phyloP scores from a whole-genome alignment of 495 filamentous ascomycete genomes.

The Penicillium ochrochloron region DNA sequence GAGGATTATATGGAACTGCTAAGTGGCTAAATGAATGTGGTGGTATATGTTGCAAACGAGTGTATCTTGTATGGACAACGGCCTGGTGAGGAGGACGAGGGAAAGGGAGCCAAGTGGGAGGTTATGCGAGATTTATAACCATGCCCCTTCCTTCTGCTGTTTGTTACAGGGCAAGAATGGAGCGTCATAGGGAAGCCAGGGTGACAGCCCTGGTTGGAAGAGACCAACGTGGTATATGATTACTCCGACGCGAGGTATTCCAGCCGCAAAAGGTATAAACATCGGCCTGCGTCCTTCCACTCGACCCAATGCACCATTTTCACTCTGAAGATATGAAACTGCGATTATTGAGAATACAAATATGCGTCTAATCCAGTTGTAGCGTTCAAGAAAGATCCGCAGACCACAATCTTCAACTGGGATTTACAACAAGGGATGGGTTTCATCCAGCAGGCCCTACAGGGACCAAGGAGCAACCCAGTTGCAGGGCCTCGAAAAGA shows the following conservation, averaged over 20 bases:
- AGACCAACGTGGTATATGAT: neutral
- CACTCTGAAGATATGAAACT: neutral
- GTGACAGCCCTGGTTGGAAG: neutral
- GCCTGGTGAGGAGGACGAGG: neutral
- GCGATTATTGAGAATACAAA: neutral
- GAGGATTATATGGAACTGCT: constrained; percentile 7
- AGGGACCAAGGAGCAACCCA: constrained; percentile 1
- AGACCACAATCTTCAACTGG: neutral
- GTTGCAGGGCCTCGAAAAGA: neutral
- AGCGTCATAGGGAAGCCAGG: constrained; percentile 1
- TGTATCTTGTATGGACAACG: neutral
- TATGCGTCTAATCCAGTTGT: neutral
- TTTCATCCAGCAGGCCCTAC: constrained; percentile 2
- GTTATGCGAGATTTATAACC: constrained; percentile 24
- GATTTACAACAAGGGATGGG: constrained; percentile 18
- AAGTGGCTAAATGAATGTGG: constrained; percentile 18
- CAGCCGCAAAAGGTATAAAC: constrained; percentile 4
- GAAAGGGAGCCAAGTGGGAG: neutral
- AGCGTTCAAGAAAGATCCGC: neutral
- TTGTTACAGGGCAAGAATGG: constrained; percentile 18
- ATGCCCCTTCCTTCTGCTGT: constrained; percentile 16
- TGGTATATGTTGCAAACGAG: constrained; percentile 15
- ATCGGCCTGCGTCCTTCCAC: neutral
- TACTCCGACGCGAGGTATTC: constrained; percentile 12
- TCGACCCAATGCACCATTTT: neutral